Percentiles rank a stretch among this genome's conserved stretches.
Evolutionary conservation across 2,329 filamentous ascomycete genomes (phyloP).

Genomic region (Xylariaceae sp.): DNA sequence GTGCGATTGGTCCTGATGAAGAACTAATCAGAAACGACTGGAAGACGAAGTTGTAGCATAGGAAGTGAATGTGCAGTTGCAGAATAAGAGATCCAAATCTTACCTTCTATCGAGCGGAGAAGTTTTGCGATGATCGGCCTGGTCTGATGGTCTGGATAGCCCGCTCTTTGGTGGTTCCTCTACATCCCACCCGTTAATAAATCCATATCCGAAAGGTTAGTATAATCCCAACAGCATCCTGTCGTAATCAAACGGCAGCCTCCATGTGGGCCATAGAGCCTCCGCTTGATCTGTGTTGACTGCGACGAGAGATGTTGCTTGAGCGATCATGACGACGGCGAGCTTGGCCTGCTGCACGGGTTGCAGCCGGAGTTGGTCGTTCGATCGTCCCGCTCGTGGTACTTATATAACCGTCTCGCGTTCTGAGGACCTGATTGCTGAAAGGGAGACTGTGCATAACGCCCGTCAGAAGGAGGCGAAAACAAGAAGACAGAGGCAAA

Average conservation of each 20-base stretch:
- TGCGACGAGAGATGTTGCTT: background rate
- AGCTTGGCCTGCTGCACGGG: background rate
- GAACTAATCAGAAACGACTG: too few species aligned
- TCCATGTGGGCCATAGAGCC: background rate
- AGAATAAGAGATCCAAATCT: too few species aligned
- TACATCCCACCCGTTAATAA: background rate
- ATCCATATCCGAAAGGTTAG: background rate
- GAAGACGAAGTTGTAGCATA: too few species aligned
- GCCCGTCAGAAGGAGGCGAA: background rate
- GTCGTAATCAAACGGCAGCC: background rate
- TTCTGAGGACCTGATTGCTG: background rate
- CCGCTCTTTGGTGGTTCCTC: background rate
- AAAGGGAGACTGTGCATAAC: background rate
- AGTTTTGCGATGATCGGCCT: background rate
- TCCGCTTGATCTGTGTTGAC: background rate
- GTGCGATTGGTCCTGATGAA: too few species aligned
- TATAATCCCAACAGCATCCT: background rate
- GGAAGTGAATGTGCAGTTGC: too few species aligned
- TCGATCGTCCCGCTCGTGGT: background rate
- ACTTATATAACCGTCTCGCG: background rate
- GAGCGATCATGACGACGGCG: constrained; percentile 3
- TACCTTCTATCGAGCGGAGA: background rate
- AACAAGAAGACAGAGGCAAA: background rate
- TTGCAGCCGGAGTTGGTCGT: background rate
- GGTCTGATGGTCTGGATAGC: constrained; percentile 1